These are phyloP conservation scores for Pleurotus ostreatus DNA, from an alignment of 768 basidiomycete species.

Conservation along the genomic window DNA sequence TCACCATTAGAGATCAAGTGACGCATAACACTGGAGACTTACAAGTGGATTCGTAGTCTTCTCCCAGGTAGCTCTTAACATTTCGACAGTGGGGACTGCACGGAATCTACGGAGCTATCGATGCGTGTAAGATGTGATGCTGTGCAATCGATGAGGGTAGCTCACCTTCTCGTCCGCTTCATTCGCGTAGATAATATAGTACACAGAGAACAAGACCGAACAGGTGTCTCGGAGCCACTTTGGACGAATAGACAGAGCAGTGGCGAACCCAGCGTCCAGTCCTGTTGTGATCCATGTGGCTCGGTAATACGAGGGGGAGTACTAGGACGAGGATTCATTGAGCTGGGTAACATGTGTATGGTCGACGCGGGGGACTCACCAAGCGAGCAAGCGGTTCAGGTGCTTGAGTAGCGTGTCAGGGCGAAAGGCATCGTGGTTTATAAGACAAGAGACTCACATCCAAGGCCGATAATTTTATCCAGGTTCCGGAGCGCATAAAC, in stretches of 20 bases:
- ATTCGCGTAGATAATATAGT: slow-evolving; percentile 83
- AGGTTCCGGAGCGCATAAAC: slow-evolving; percentile 83
- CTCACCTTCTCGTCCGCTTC: slow-evolving; percentile 96
- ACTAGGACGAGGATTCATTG: slow-evolving; percentile 39
- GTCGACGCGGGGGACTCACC: slow-evolving; percentile 38
- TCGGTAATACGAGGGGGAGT: slow-evolving; percentile 90
- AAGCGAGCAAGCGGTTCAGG: slow-evolving; percentile 91
- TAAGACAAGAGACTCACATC: slow-evolving; percentile 44
- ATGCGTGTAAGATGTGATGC: neutral
- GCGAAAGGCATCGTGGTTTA: neutral
- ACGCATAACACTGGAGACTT: slow-evolving; percentile 19
- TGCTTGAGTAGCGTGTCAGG: slow-evolving; percentile 39
- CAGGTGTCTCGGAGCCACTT: slow-evolving; percentile 89
- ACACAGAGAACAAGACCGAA: slow-evolving; percentile 79
- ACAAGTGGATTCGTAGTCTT: slow-evolving; percentile 95
- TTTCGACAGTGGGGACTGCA: slow-evolving; percentile 92
- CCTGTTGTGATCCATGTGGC: slow-evolving; percentile 95
- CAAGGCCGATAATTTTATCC: slow-evolving; percentile 81
- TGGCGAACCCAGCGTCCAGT: slow-evolving; percentile 96
- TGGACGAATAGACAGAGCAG: slow-evolving; percentile 88
- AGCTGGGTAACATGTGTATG: neutral
- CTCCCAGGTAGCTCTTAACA: slow-evolving; percentile 95
- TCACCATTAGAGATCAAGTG: neutral
- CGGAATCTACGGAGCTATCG: slow-evolving; percentile 82
- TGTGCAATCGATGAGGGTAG: neutral